Percentiles rank a stretch among this genome's conserved stretches.
Conservation (phyloP, 768 basidiomycete species). For the Leccinellum rugosiceps region DNA sequence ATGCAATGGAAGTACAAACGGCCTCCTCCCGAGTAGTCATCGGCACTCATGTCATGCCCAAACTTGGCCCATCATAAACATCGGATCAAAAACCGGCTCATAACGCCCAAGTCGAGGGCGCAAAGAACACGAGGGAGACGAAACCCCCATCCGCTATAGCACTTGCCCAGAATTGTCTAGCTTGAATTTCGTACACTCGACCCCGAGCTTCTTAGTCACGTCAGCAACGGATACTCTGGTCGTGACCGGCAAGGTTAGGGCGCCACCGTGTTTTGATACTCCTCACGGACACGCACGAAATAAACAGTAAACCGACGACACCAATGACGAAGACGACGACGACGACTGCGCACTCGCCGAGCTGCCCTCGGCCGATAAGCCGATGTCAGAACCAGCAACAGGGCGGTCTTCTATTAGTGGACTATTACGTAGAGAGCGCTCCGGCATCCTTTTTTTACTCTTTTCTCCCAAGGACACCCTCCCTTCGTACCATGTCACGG, state of each 20-base stretch:
- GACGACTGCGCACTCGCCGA: not conserved
- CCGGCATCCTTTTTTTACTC: not conserved
- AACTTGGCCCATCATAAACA: not conserved
- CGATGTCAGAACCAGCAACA: not conserved
- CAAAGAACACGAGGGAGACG: not conserved
- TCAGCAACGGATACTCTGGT: not conserved
- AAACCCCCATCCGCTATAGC: not conserved
- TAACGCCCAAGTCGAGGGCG: constrained; percentile 4
- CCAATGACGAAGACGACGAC: not conserved
- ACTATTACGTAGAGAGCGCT: constrained; percentile 16
- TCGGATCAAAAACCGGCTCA: constrained; percentile 8
- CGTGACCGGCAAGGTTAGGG: not conserved
- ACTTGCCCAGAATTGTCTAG: not conserved
- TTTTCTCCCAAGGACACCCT: not conserved
- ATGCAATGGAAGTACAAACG: not conserved
- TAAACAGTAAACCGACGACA: not conserved
- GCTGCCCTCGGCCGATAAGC: constrained; percentile 1
- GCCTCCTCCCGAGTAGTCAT: not conserved
- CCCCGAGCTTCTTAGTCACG: not conserved
- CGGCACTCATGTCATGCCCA: not conserved
- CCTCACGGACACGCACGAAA: not conserved
- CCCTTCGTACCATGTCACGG: not conserved
- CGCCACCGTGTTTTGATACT: not conserved
- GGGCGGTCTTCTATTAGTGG: constrained; percentile 12
- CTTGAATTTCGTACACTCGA: not conserved